Conservation (phyloP, 192 early-diverging fungal species). For the Podochytrium sp. region DNA sequence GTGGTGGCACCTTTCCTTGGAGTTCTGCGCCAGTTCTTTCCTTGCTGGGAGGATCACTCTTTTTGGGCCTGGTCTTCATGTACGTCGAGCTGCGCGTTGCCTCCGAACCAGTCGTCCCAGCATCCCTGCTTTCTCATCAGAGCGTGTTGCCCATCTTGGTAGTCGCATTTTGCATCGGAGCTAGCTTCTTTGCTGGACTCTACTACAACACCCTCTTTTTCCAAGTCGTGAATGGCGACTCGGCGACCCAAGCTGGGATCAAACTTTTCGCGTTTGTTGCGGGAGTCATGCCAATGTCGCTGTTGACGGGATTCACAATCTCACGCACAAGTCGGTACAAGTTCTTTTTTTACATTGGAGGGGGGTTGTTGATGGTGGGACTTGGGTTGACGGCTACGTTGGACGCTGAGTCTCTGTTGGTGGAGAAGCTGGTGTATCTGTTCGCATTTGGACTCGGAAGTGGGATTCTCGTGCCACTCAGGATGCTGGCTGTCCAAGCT, state of each 20-base stretch:
- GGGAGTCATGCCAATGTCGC: constrained; percentile 68
- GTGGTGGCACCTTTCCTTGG: constrained; percentile 70
- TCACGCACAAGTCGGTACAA: constrained; percentile 45
- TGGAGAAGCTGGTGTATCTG: constrained; percentile 57
- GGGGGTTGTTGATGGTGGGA: not conserved
- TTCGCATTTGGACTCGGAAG: constrained; percentile 75
- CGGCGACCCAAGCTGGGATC: constrained; percentile 75
- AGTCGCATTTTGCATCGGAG: constrained; percentile 50
- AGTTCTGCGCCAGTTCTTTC: constrained; percentile 66
- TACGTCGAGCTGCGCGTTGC: constrained; percentile 68
- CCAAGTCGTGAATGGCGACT: constrained; percentile 69
- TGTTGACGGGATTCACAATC: constrained; percentile 69
- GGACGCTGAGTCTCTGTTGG: constrained; percentile 56
- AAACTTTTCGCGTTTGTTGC: constrained; percentile 74
- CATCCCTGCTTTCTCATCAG: constrained; percentile 59
- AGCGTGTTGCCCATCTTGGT: constrained; percentile 37
- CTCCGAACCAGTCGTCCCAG: constrained; percentile 75
- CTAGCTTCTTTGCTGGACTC: constrained; percentile 50
- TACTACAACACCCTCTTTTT: constrained; percentile 71
- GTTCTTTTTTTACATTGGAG: constrained; percentile 9
- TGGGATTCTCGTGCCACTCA: constrained; percentile 40
- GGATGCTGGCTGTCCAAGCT: constrained; percentile 4
- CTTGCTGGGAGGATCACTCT: constrained; percentile 59
- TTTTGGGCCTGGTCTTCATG: constrained; percentile 48
- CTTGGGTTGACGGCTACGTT: not conserved